These are phyloP conservation scores for Pelargonium myrrhifolium DNA, from an alignment of 441 rosid genomes.

Conservation along the genomic window DNA sequence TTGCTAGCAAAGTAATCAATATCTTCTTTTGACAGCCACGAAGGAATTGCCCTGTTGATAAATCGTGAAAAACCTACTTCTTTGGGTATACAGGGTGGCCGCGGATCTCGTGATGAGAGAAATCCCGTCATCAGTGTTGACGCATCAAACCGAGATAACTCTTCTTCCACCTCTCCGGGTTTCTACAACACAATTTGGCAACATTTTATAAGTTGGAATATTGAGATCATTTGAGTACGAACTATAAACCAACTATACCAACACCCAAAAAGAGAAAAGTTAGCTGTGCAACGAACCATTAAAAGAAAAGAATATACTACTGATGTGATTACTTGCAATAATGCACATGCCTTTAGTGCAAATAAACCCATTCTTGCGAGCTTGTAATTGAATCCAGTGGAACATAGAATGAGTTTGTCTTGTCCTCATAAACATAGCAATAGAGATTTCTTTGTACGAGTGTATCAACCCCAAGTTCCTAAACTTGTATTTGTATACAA, in stretches of 20 bases:
- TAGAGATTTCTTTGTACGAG: too few species aligned
- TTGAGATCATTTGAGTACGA: neutral
- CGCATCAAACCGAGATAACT: slow-evolving; percentile 47
- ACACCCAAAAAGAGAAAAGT: neutral
- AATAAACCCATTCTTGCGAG: too few species aligned
- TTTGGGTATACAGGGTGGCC: slow-evolving; percentile 45
- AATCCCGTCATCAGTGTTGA: slow-evolving; percentile 33
- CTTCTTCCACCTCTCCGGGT: slow-evolving; percentile 53
- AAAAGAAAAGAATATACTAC: too few species aligned
- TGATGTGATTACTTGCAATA: too few species aligned
- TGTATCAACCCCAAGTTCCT: too few species aligned
- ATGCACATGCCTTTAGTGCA: too few species aligned
- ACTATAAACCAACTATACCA: neutral
- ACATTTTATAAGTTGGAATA: neutral
- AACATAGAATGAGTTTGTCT: too few species aligned
- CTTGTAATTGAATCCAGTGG: too few species aligned
- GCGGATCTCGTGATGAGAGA: slow-evolving; percentile 33
- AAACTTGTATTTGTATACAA: too few species aligned
- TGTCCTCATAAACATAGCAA: too few species aligned
- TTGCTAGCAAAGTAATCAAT: slow-evolving; percentile 38
- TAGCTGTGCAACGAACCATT: too few species aligned
- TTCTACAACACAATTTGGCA: slow-evolving; percentile 26
- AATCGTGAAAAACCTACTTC: slow-evolving; percentile 33
- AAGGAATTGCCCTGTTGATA: slow-evolving; percentile 34
- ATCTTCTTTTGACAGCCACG: slow-evolving; percentile 59